Percentiles rank a stretch among this genome's conserved stretches.
These are phyloP conservation scores for Aspergillus indologenus DNA, from an alignment of 495 filamentous ascomycete genomes.

Conservation along the genomic window DNA sequence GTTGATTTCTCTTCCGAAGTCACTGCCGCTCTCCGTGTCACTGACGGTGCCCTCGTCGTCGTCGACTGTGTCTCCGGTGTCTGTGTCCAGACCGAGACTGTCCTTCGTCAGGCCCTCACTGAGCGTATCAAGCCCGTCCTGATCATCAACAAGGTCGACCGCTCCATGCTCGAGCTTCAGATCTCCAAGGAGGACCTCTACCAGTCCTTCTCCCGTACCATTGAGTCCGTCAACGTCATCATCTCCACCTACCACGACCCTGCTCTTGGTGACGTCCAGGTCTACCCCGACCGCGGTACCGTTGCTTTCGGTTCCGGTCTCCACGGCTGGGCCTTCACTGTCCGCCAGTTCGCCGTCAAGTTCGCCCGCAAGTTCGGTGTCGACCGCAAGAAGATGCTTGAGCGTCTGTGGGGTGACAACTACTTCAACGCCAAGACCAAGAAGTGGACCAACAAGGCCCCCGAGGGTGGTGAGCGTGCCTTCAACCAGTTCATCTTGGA, in stretches of 20 bases:
- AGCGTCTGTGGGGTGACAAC: slow-evolving; percentile 99
- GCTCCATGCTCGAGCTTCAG: slow-evolving; percentile 97
- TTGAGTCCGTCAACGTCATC: slow-evolving; percentile 99
- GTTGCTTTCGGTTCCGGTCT: slow-evolving; percentile 99
- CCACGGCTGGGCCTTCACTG: slow-evolving; percentile 99
- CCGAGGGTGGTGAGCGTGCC: slow-evolving; percentile 82
- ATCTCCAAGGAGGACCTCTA: slow-evolving; percentile 98
- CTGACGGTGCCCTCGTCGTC: slow-evolving; percentile 98
- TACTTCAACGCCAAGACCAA: slow-evolving; percentile 99
- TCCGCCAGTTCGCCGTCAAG: slow-evolving; percentile 93
- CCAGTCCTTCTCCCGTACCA: slow-evolving; percentile 98
- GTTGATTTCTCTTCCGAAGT: slow-evolving; percentile 99
- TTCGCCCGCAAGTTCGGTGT: slow-evolving; percentile 99
- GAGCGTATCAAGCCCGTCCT: slow-evolving; percentile 99
- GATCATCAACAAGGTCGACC: slow-evolving; percentile 99
- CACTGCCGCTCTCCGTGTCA: slow-evolving; percentile 98
- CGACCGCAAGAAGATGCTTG: slow-evolving; percentile 99
- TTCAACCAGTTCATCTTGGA: slow-evolving; percentile 99
- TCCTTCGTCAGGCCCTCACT: slow-evolving; percentile 96
- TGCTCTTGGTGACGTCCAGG: slow-evolving; percentile 93
- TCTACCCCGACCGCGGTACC: slow-evolving; percentile 94
- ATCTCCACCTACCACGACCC: slow-evolving; percentile 99
- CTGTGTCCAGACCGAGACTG: slow-evolving; percentile 98
- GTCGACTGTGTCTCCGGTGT: slow-evolving; percentile 99
- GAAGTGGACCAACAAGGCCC: slow-evolving; percentile 90